Percentiles rank a stretch among this genome's conserved stretches.
phyloP scores from a whole-genome alignment of 441 rosid species.

The Sinapis alba region DNA sequence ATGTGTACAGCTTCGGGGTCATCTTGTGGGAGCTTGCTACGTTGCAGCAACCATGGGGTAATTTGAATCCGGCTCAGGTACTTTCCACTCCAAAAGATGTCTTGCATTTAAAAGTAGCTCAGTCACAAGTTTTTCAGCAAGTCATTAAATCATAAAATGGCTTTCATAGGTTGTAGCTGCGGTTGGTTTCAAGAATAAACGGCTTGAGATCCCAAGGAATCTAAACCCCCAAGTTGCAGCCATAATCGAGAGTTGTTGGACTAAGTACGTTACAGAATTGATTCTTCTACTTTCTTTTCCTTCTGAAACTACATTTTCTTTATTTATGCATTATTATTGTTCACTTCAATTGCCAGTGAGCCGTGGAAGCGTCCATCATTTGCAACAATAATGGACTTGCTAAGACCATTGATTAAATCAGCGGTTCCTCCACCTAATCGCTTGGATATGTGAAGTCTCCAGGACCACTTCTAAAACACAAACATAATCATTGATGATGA shows the following conservation, averaged over 20 bases:
- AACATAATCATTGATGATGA: slow-evolving; percentile 9
- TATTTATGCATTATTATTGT: not conserved
- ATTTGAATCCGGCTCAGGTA: slow-evolving; percentile 97
- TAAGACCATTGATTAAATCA: slow-evolving; percentile 72
- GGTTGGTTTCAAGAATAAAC: slow-evolving; percentile 87
- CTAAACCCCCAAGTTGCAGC: slow-evolving; percentile 80
- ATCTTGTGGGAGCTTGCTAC: slow-evolving; percentile 99
- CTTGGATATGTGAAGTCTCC: slow-evolving; percentile 52
- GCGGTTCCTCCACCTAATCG: slow-evolving; percentile 60
- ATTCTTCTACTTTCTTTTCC: not conserved
- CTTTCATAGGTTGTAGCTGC: slow-evolving; percentile 87
- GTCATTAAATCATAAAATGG: not conserved
- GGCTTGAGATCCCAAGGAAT: slow-evolving; percentile 91
- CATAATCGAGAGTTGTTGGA: slow-evolving; percentile 93
- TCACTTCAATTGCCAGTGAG: slow-evolving; percentile 59
- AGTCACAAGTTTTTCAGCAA: slow-evolving; percentile 6
- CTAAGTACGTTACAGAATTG: slow-evolving; percentile 53
- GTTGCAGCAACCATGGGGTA: slow-evolving; percentile 94
- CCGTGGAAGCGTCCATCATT: slow-evolving; percentile 98
- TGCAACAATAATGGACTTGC: slow-evolving; percentile 80
- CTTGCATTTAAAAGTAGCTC: not conserved
- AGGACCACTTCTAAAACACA: slow-evolving; percentile 7
- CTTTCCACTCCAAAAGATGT: slow-evolving; percentile 31
- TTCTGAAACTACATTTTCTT: not conserved
- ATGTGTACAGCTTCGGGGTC: slow-evolving; percentile 95